Percentiles rank a stretch among this genome's conserved stretches.
Conservation (phyloP, 371 early-diverging fungal genomes). For the Capillidium heterosporum region DNA sequence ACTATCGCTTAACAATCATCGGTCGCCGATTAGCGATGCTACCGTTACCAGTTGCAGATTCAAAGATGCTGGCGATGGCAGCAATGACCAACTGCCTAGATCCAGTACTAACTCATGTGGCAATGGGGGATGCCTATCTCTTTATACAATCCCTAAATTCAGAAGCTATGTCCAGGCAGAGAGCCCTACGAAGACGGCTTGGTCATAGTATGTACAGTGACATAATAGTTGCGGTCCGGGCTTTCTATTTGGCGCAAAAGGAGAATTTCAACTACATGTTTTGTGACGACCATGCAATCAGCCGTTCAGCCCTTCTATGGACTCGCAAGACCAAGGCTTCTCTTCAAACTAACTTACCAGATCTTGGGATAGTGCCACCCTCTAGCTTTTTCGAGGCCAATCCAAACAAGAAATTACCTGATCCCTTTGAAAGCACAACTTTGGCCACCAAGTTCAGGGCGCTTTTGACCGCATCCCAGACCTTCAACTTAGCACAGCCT, state of each 20-base stretch:
- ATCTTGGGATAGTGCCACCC: not conserved
- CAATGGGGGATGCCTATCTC: not conserved
- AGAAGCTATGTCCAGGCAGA: not conserved
- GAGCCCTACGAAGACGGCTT: not conserved
- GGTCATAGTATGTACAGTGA: not conserved
- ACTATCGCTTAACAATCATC: conserved; percentile 30
- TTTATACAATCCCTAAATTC: not conserved
- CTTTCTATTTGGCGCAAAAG: not conserved
- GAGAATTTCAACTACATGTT: not conserved
- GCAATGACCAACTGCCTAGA: conserved; percentile 35
- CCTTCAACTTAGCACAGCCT: not conserved
- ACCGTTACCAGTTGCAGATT: conserved; percentile 48
- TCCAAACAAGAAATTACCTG: too few relatives aligned
- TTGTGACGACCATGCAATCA: not conserved
- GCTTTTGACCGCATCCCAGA: not conserved
- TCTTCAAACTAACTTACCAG: not conserved
- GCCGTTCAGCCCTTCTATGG: not conserved
- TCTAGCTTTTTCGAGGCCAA: not conserved
- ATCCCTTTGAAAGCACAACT: too few relatives aligned
- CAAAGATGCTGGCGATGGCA: conserved; percentile 39
- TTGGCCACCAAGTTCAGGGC: not conserved
- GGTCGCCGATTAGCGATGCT: conserved; percentile 42
- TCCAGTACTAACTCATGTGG: conserved; percentile 30
- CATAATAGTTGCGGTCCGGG: not conserved
- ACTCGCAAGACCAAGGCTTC: not conserved